phyloP scores from a whole-genome alignment of 2,329 filamentous ascomycete genomes.

The Pseudogymnoascus sp. region DNA sequence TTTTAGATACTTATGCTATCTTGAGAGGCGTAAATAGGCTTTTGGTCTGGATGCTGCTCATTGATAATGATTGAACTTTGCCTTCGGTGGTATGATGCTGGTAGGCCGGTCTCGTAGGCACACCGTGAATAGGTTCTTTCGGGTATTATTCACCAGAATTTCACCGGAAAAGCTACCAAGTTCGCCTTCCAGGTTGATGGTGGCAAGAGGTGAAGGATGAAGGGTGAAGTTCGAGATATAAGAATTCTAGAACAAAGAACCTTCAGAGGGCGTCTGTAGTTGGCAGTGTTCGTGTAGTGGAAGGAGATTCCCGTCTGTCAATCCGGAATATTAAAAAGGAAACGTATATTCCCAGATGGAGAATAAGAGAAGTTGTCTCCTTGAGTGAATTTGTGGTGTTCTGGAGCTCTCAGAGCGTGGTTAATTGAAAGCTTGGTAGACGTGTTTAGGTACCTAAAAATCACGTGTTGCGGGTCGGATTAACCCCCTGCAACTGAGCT shows the following conservation, averaged over 20 bases:
- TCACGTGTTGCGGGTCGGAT: slow-evolving; percentile 8
- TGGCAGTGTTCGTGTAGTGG: background rate
- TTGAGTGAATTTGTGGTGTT: background rate
- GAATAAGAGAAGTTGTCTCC: background rate
- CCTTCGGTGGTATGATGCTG: background rate
- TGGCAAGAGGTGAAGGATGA: background rate
- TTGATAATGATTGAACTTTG: background rate
- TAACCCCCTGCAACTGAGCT: slow-evolving; percentile 6
- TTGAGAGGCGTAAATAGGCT: background rate
- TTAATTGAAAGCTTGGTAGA: background rate
- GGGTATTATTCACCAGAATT: background rate
- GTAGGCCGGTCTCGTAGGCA: background rate
- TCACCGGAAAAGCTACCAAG: background rate
- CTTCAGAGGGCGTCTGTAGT: background rate
- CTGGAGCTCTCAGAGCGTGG: background rate
- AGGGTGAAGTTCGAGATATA: slow-evolving; percentile 1
- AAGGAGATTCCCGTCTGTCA: background rate
- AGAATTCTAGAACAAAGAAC: background rate
- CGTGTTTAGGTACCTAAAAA: background rate
- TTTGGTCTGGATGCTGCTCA: background rate
- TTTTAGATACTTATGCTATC: background rate
- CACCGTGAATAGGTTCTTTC: background rate
- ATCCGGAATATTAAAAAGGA: background rate
- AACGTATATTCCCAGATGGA: background rate
- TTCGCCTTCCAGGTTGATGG: background rate